These are phyloP conservation scores for Lactarius sanguifluus DNA, from an alignment of 768 basidiomycete genomes.

Conservation along the genomic window DNA sequence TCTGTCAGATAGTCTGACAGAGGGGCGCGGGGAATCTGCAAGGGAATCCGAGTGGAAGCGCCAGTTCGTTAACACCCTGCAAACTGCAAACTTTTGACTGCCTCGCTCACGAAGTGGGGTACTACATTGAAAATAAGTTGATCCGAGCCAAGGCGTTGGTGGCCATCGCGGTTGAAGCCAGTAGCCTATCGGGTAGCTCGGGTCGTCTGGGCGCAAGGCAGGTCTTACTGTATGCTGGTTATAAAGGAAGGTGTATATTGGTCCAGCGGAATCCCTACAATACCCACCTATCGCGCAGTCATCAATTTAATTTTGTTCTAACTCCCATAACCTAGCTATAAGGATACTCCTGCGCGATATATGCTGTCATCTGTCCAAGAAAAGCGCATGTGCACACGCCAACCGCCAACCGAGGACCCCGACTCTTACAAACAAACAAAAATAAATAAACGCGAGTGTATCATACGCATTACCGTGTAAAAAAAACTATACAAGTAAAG, in stretches of 20 bases:
- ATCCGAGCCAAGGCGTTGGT: not conserved
- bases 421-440: not conserved
- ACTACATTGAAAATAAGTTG: not conserved
- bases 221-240: not conserved
- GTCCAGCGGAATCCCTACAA: not conserved
- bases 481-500: not conserved
- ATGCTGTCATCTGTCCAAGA: not conserved
- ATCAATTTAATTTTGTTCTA: too few species aligned
- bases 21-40: not conserved
- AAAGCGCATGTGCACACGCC: not conserved
- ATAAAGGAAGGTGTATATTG: not conserved
- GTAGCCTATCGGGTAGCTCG: not conserved
- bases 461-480: not conserved
- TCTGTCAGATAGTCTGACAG: not conserved
- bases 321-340: not conserved
- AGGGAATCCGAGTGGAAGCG: not conserved
- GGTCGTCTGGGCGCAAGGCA: too few species aligned
- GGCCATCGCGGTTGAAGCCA: not conserved
- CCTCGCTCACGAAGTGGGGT: not conserved
- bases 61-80: not conserved
- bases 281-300: not conserved
- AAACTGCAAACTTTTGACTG: not conserved
- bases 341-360: not conserved
- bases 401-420: not conserved
- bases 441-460: not conserved